Percentiles rank a stretch among this genome's conserved stretches.
Evolutionary conservation across 2,329 filamentous ascomycete genomes (phyloP).

Genomic region (Fusarium sp.): DNA sequence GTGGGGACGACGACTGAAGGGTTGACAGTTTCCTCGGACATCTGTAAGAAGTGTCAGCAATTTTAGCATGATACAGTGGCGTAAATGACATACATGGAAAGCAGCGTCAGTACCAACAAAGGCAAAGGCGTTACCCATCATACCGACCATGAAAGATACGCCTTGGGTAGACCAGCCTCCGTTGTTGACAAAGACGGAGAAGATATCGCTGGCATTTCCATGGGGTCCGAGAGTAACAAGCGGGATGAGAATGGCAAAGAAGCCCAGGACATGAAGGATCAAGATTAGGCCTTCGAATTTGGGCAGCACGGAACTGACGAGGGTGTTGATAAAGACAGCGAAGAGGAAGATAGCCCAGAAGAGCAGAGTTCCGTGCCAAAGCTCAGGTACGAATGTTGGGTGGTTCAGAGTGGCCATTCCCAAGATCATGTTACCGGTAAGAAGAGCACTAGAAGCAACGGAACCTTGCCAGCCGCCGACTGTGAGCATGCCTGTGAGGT

Average conservation of each 20-base stretch:
- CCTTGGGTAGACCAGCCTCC: conserved; percentile 61
- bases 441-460: conserved; percentile 55
- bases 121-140: conserved; percentile 59
- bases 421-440: conserved; percentile 64
- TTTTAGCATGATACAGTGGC: fast-evolving
- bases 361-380: conserved; percentile 66
- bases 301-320: conserved; percentile 62
- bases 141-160: conserved; percentile 62
- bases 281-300: conserved; percentile 67
- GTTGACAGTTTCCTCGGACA: conserved; percentile 64
- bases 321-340: conserved; percentile 66
- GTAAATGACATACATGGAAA: conserved; percentile 46
- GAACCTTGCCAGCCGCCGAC: conserved; percentile 64
- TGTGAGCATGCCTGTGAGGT: conserved; percentile 65
- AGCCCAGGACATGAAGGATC: conserved; percentile 61
- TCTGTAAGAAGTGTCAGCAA: conserved; percentile 42
- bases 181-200: conserved; percentile 61
- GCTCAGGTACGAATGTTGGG: conserved; percentile 56
- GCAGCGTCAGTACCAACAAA: conserved; percentile 54
- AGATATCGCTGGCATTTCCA: conserved; percentile 57
- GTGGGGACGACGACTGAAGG: conserved; percentile 66
- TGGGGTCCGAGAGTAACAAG: conserved; percentile 54
- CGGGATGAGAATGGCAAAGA: conserved; percentile 54
- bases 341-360: conserved; percentile 64
- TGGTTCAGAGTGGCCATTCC: conserved; percentile 51